These are phyloP conservation scores for Neurospora sp. DNA, from an alignment of 495 filamentous ascomycete species.

Conservation along the genomic window DNA sequence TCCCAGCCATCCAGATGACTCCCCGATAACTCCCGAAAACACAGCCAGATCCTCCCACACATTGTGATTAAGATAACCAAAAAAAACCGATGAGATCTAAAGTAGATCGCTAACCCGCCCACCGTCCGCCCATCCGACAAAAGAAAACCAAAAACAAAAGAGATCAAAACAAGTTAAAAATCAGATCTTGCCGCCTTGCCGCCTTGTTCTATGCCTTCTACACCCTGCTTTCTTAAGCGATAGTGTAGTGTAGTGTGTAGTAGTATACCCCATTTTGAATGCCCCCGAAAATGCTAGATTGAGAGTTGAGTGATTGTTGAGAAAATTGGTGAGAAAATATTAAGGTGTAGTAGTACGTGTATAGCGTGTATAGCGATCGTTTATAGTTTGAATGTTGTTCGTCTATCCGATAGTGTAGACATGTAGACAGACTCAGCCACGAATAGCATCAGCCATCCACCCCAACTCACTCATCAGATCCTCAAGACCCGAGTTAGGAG, in stretches of 20 bases:
- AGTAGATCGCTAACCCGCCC: not conserved
- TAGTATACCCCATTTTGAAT: not conserved
- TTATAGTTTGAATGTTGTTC: not conserved
- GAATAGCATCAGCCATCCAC: conserved; percentile 36
- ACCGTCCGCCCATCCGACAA: not conserved
- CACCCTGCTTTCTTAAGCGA: not conserved
- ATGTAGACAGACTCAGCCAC: conserved; percentile 15
- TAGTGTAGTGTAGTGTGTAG: not conserved
- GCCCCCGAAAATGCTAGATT: not conserved
- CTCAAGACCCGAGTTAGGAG: conserved; percentile 28
- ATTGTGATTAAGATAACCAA: not conserved
- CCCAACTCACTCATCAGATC: conserved; percentile 34
- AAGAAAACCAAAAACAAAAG: not conserved
- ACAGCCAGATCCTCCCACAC: not conserved
- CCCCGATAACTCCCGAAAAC: not conserved
- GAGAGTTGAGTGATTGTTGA: not conserved
- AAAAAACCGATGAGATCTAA: not conserved
- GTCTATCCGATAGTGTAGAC: not conserved
- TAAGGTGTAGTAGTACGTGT: not conserved
- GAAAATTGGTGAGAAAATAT: not conserved
- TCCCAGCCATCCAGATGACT: not conserved
- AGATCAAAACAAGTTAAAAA: not conserved
- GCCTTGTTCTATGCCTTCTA: not conserved
- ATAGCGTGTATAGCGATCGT: not conserved
- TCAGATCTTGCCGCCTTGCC: not conserved